Base-by-base conservation (phyloP, 257 asterid species). In the Echites panduratus region DNA sequence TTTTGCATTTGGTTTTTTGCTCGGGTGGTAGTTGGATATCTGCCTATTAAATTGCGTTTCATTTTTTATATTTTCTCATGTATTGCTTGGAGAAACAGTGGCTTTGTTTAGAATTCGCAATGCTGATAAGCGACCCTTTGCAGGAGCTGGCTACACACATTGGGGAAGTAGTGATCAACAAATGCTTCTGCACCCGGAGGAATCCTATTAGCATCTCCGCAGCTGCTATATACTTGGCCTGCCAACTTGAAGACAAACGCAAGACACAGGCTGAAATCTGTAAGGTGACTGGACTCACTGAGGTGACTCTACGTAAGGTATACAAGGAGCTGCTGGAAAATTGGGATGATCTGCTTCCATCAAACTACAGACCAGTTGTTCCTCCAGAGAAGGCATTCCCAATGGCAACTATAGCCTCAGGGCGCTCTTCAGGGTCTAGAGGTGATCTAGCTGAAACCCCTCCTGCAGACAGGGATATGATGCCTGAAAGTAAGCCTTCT, bases 361-460 rank as follows among this genome's bases (percentile, higher is more conserved):
- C 97, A 71, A 88, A 90, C 76, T 94, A 94, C 67, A 89, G 75
- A 43, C 99, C 99, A 8, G 96, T 87, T 43, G 92, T 94, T 71
- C 99, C 97, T 29, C 98, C 98, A 5, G 99, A 94, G 81, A 94
- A 94, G 82, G 99, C 99, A 54, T 94, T 94, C 72, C 97, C 97
- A 5, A 85, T 90, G 4, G 97, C 97, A 48, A 76, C 95, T 19
- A 84, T 91, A 68, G 73, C 97, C 66, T 82, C 93, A 0, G 93
- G 96, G 10, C 95, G 97, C 52, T 68, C 85, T 72, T 77, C 84
- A 26, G 80, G 84, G 16, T 77, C 89, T 71, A 86, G 84, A 84
- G 75, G 73, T 52, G 97, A 94, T 79, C 69, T 80, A 61, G 79
- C 82, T 65, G 97, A 90, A 74, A 88, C 78, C n/a, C 27, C 79